Evolutionary conservation across 2,329 filamentous ascomycete species (phyloP).

Genomic region (Colletotrichum noveboracense): DNA sequence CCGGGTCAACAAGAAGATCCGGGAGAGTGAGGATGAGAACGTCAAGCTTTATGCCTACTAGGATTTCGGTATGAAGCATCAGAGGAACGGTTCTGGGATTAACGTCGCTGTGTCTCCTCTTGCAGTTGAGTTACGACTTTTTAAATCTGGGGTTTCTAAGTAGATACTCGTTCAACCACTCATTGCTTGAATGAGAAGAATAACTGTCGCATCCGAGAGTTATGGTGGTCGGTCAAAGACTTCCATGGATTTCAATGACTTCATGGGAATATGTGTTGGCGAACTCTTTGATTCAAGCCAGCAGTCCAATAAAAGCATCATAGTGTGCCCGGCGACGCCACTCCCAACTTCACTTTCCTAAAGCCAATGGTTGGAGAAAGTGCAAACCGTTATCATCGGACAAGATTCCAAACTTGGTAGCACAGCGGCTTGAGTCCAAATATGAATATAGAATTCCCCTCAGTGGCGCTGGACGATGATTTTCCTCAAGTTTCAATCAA

Average conservation of each 20-base stretch:
- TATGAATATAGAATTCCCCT: background rate
- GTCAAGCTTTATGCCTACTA: conserved; percentile 26
- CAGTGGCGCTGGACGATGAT: background rate
- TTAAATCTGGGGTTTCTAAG: background rate
- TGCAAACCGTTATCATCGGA: background rate
- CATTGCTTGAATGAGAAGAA: background rate
- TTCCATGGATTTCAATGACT: background rate
- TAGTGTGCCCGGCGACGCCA: background rate
- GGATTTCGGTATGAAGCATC: background rate
- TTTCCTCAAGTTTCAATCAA: background rate
- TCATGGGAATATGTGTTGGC: background rate
- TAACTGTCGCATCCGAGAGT: background rate
- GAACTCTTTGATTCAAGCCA: background rate
- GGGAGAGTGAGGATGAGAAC: conserved; percentile 22
- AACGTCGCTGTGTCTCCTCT: background rate
- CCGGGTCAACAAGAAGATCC: conserved; percentile 25
- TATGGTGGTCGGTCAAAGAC: background rate
- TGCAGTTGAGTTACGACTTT: background rate
- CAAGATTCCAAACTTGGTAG: background rate
- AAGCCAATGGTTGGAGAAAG: background rate
- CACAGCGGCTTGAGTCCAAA: background rate
- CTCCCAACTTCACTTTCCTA: background rate
- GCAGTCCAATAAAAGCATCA: background rate
- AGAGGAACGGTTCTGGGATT: background rate
- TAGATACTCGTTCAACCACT: background rate